These are phyloP conservation scores for Mycosphaerelloides madeirae DNA, from an alignment of 2,329 filamentous ascomycete species.

Conservation along the genomic window DNA sequence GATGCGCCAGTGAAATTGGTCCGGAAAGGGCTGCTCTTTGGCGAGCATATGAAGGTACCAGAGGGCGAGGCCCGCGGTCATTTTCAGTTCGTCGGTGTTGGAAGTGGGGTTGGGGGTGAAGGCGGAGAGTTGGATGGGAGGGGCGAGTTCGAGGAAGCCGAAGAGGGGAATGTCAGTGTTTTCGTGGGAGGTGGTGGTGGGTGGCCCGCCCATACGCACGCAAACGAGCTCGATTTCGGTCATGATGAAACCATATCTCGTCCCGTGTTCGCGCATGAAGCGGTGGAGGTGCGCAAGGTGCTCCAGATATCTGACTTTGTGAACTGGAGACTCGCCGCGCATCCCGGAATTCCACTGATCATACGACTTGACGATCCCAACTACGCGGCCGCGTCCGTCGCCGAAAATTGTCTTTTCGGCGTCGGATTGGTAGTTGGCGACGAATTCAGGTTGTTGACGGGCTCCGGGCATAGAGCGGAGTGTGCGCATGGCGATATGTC, in stretches of 20 bases:
- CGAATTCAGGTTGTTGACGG: slow-evolving; percentile 59
- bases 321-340: slow-evolving; percentile 77
- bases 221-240: slow-evolving; percentile 93
- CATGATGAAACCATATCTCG: slow-evolving; percentile 92
- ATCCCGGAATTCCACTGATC: slow-evolving; percentile 94
- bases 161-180: slow-evolving; percentile 64
- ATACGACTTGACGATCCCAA: slow-evolving; percentile 85
- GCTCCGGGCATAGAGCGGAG: slow-evolving; percentile 31
- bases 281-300: slow-evolving; percentile 82
- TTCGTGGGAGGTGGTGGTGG: slow-evolving; percentile 22
- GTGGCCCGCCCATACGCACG: slow-evolving; percentile 67
- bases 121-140: slow-evolving; percentile 49
- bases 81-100: slow-evolving; percentile 43
- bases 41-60: slow-evolving; percentile 74
- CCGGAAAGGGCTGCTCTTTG: slow-evolving; percentile 54
- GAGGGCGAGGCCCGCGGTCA: slow-evolving; percentile 69
- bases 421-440: slow-evolving; percentile 58
- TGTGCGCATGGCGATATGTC: slow-evolving; percentile 52
- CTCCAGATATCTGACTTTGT: slow-evolving; percentile 83
- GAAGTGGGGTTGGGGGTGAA: slow-evolving; percentile 26
- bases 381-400: slow-evolving; percentile 55
- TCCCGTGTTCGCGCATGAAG: slow-evolving; percentile 88
- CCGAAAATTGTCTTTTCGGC: slow-evolving; percentile 46
- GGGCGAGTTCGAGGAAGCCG: slow-evolving; percentile 74
- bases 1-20: slow-evolving; percentile 59